Evolutionary conservation across 352 stramenopile species (phyloP), one percentile per base, ranked within the genome.

Genomic region (Globisporangium solare): DNA sequence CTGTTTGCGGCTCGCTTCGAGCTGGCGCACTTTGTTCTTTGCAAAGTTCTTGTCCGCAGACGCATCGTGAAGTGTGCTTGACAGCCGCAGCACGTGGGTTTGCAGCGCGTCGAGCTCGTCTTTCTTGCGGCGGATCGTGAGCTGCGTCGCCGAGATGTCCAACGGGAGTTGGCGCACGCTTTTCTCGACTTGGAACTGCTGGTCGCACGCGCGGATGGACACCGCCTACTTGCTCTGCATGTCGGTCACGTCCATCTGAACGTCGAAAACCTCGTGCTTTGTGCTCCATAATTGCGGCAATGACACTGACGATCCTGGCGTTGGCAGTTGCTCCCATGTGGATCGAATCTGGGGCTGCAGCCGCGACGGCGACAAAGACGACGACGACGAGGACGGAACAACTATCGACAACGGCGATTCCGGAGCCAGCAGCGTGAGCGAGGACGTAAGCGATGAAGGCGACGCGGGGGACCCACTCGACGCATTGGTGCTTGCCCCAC

Each of bases 171-270:
- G 82, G 67, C 75, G 66, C 22, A 87, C 69, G 20, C 68, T 74
- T 5, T 68, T 73, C 54, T 91, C 76, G 6, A 77, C 48, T 6
- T 64, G 66, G 43, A 88, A 83, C 51, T 91, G 79, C 42, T 79
- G 70, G 22, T 84, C 76, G 4, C 71, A 86, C 21, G 63, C 83
- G 6, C 55, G 67, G 11, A 89, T 61, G 0, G 69, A 65, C 15
- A 63, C 62, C 13, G 72, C 62, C 15, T 85, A 66, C 37, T 74
- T 66, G 6, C 74, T 65, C 17, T 89, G 63, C 7, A 70, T 60
- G 40, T 83, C 79, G 27, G 86, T 56, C 13, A 91, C 62, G 1
- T 80, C 67, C 68, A 83, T 73, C 43, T 80, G 72, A 21, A 85
- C 70, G 1, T 60, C 67, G 6, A 83, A 67, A 0, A 76, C 61